Percentiles rank a stretch among this genome's conserved stretches.
Conservation (phyloP, 106 monocot genomes). For the Platanthera guangdongensis region DNA sequence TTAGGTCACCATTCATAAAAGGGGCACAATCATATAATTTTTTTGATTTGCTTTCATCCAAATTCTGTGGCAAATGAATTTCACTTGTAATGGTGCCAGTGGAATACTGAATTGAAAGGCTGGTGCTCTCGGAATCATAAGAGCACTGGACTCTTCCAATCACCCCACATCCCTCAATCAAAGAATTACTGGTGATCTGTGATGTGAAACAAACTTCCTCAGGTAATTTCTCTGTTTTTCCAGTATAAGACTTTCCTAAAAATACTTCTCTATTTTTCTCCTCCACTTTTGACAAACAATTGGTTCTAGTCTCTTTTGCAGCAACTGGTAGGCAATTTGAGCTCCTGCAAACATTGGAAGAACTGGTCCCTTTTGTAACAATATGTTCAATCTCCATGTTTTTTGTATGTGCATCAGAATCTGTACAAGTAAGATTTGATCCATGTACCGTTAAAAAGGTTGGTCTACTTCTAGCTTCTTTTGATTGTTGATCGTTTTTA, state of each 20-base stretch:
- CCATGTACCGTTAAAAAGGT: neutral
- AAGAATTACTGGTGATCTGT: slow-evolving; percentile 5
- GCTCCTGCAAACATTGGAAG: slow-evolving; percentile 2
- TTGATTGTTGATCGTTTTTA: slow-evolving; percentile 10
- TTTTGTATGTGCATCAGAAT: slow-evolving; percentile 1
- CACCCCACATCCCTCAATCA: neutral
- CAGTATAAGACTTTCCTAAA: neutral
- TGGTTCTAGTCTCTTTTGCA: slow-evolving; percentile 4
- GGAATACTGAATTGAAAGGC: neutral
- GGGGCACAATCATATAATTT: slow-evolving; percentile 2
- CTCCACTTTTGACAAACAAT: neutral
- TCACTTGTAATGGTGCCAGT: neutral
- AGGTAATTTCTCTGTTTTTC: slow-evolving; percentile 1
- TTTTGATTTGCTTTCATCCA: slow-evolving; percentile 13
- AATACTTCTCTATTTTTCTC: slow-evolving; percentile 4
- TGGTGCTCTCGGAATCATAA: neutral
- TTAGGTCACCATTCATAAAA: neutral
- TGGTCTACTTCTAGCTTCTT: slow-evolving; percentile 4
- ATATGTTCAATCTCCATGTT: slow-evolving; percentile 4
- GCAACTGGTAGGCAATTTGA: slow-evolving; percentile 7
- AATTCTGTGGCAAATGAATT: neutral
- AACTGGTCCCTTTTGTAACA: neutral
- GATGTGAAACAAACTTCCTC: neutral
- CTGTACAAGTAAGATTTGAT: neutral
- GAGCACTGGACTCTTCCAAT: neutral